These are phyloP conservation scores for Physocladia obscura DNA, from an alignment of 192 early-diverging fungal species.

Conservation along the genomic window DNA sequence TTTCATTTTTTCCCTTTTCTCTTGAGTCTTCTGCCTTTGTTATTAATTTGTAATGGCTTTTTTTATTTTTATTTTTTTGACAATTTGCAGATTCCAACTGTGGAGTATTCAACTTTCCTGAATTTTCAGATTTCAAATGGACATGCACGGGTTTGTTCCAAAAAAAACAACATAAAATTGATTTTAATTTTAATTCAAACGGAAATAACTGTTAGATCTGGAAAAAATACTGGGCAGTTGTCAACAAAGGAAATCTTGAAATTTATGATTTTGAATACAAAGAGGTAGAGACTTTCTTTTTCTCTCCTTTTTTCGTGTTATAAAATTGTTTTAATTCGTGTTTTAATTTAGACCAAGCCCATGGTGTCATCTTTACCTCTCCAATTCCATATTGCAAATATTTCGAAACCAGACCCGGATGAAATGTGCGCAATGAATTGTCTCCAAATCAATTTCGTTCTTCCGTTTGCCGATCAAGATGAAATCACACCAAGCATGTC, in stretches of 20 bases:
- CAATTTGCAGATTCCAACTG: constrained; percentile 26
- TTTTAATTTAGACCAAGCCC: constrained; percentile 27
- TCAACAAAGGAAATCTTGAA: constrained; percentile 29
- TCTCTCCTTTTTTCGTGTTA: background rate
- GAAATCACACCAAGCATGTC: background rate
- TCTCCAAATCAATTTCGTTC: constrained; percentile 29
- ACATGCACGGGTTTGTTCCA: constrained; percentile 31
- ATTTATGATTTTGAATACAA: constrained; percentile 49
- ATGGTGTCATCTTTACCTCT: constrained; percentile 30
- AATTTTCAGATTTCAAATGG: constrained; percentile 37
- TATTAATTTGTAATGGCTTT: background rate
- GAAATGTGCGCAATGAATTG: constrained; percentile 40
- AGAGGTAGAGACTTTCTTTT: constrained; percentile 25
- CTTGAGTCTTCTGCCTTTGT: too few species aligned
- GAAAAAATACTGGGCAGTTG: constrained; percentile 48
- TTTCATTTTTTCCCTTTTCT: too few species aligned
- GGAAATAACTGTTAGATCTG: constrained; percentile 31
- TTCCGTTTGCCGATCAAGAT: constrained; percentile 9
- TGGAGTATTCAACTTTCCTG: constrained; percentile 34
- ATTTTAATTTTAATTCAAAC: constrained; percentile 7
- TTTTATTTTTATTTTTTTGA: background rate
- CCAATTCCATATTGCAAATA: constrained; percentile 4
- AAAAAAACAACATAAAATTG: constrained; percentile 1
- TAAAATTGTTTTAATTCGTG: background rate
- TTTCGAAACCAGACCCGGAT: constrained; percentile 35